phyloP scores from a whole-genome alignment of 495 filamentous ascomycete species.

The Penicillium parvum region DNA sequence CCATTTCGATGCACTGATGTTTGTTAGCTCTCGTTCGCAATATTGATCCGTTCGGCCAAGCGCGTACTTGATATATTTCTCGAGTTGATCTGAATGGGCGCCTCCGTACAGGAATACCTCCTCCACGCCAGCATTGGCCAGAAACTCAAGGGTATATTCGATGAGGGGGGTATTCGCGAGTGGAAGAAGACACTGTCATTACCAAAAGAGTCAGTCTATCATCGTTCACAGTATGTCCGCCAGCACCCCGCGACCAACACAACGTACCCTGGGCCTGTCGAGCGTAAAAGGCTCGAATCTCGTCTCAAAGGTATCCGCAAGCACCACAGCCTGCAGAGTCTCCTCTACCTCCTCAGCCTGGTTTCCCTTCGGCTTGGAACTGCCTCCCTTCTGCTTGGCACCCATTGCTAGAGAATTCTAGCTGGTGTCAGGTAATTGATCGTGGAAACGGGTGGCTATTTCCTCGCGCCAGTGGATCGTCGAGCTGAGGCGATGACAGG shows the following conservation, averaged over 20 bases:
- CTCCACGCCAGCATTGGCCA: conserved; percentile 87
- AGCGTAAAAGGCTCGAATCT: conserved; percentile 85
- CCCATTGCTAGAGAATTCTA: conserved; percentile 29
- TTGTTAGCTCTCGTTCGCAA: conserved; percentile 7
- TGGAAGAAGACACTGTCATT: conserved; percentile 77
- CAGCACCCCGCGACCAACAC: no score
- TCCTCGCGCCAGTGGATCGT: neutral
- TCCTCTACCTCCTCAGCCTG: conserved; percentile 70
- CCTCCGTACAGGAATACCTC: conserved; percentile 91
- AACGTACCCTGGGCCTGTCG: conserved; percentile 80
- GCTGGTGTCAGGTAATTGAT: conserved; percentile 3
- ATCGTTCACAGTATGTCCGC: no score
- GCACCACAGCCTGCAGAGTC: conserved; percentile 84
- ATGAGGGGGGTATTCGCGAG: conserved; percentile 92
- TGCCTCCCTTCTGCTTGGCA: conserved; percentile 56
- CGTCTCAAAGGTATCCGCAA: conserved; percentile 92
- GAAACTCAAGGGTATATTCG: conserved; percentile 95
- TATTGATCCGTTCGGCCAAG: neutral
- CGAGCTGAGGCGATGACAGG: neutral
- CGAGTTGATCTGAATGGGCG: conserved; percentile 83
- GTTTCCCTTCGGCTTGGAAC: conserved; percentile 58
- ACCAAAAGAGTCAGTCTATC: neutral
- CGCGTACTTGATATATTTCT: conserved; percentile 69
- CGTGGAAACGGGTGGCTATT: neutral
- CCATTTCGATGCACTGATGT: conserved; percentile 62